Conservation (phyloP, 148 eudicot genomes). For the Vaccinium vitisidaea region DNA sequence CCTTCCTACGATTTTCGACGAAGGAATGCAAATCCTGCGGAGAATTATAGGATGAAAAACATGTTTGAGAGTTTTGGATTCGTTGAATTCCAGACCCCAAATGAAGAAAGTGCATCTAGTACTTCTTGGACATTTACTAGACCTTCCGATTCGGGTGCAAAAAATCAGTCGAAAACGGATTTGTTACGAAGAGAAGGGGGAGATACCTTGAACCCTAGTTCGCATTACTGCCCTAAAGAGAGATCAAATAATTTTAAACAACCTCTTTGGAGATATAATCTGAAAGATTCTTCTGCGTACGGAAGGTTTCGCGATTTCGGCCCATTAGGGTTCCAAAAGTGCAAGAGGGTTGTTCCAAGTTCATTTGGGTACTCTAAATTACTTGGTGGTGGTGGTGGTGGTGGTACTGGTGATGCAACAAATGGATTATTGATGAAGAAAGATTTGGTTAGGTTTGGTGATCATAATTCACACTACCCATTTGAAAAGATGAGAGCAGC, state of each 20-base stretch:
- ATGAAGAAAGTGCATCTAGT: constrained; percentile 19
- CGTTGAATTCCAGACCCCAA: constrained; percentile 24
- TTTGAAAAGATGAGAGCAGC: constrained; percentile 10
- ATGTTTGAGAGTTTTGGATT: constrained; percentile 12
- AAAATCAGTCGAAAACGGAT: constrained; percentile 9
- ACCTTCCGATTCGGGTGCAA: constrained; percentile 8
- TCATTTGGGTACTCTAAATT: constrained; percentile 20
- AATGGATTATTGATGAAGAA: constrained; percentile 14
- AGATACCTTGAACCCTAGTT: constrained; percentile 8
- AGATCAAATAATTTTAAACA: constrained; percentile 15
- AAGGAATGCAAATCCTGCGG: constrained; percentile 19
- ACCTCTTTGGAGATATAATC: neutral
- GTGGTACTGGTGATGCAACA: neutral
- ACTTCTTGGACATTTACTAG: constrained; percentile 34
- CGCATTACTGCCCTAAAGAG: constrained; percentile 8
- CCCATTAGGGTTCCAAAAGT: constrained; percentile 10
- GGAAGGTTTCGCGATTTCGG: constrained; percentile 14
- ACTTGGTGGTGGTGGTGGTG: constrained; percentile 1
- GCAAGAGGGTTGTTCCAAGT: constrained; percentile 22
- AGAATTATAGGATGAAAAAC: constrained; percentile 21
- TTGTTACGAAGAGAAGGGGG: constrained; percentile 21
- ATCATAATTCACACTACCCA: neutral
- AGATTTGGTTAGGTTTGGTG: constrained; percentile 14
- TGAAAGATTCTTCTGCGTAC: constrained; percentile 17
- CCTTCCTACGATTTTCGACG: constrained; percentile 18